phyloP scores from a whole-genome alignment of 805 yeast genomes.

The Candida piceae region DNA sequence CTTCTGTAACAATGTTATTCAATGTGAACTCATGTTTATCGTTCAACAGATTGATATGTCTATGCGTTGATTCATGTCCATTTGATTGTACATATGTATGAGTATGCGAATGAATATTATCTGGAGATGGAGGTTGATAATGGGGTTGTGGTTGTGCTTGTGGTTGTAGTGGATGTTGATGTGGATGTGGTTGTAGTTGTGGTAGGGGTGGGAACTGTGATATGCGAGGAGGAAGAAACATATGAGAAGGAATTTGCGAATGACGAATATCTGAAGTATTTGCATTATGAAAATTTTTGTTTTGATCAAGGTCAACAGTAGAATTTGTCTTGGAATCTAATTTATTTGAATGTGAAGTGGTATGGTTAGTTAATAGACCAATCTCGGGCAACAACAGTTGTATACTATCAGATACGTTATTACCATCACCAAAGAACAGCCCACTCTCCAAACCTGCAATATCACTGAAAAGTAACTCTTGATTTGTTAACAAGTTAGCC shows the following conservation, averaged over 20 bases:
- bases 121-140: neutral
- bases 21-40: neutral
- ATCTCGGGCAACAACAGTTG: slow-evolving; percentile 9
- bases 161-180: neutral
- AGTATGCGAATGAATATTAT: neutral
- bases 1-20: neutral
- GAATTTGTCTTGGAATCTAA: too few species aligned
- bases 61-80: too few species aligned
- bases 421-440: slow-evolving; percentile 8
- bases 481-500: slow-evolving; percentile 16
- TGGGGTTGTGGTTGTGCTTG: neutral
- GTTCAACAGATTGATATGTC: neutral
- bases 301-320: too few species aligned
- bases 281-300: too few species aligned
- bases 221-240: too few species aligned
- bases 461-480: slow-evolving; percentile 21
- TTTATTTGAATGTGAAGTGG: too few species aligned
- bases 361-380: slow-evolving; percentile 2
- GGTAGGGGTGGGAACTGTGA: too few species aligned
- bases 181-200: too few species aligned
- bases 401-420: slow-evolving; percentile 4
- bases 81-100: neutral
- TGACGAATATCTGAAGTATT: neutral
- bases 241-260: neutral
- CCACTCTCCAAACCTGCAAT: slow-evolving; percentile 12